phyloP scores from a whole-genome alignment of 2,329 filamentous ascomycete genomes.

The Gliomastix tumulicola region DNA sequence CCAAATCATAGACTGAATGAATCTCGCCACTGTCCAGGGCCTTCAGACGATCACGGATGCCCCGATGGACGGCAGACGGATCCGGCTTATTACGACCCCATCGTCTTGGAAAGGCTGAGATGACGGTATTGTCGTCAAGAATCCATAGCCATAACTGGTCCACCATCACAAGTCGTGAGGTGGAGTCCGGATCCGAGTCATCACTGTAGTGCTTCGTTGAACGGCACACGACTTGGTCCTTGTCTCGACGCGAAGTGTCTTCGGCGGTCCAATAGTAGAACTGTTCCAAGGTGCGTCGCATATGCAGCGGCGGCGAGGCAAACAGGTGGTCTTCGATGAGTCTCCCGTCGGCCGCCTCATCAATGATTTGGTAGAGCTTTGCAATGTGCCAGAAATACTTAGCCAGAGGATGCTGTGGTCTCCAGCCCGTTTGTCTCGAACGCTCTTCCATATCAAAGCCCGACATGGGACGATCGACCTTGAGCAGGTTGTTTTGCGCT shows the following conservation, averaged over 20 bases:
- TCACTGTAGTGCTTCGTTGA: slow-evolving; percentile 10
- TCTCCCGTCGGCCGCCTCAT: slow-evolving; percentile 9
- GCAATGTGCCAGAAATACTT: slow-evolving; percentile 12
- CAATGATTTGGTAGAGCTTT: slow-evolving; percentile 9
- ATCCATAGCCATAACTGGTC: slow-evolving; percentile 12
- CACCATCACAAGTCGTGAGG: slow-evolving; percentile 8
- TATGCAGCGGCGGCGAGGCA: slow-evolving; percentile 16
- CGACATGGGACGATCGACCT: background rate
- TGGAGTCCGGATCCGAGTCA: slow-evolving; percentile 6
- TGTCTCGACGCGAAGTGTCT: slow-evolving; percentile 22
- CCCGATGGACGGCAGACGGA: slow-evolving; percentile 24
- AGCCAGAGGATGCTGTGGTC: slow-evolving; percentile 7
- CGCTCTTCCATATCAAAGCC: slow-evolving; percentile 1
- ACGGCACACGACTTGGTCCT: slow-evolving; percentile 16
- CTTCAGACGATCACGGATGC: slow-evolving; percentile 24
- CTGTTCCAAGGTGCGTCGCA: slow-evolving; percentile 26
- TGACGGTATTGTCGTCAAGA: slow-evolving; percentile 20
- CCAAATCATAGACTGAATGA: slow-evolving; percentile 8
- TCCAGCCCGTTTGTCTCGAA: slow-evolving; percentile 3
- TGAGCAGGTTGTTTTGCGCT: slow-evolving; percentile 1
- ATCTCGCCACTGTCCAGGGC: slow-evolving; percentile 6
- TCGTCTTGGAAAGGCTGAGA: slow-evolving; percentile 27
- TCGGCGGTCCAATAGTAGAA: slow-evolving; percentile 26
- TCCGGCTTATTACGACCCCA: slow-evolving; percentile 29
- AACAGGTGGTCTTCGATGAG: slow-evolving; percentile 14